Base-by-base conservation (phyloP, 257 asterid species). In the Jacaranda mimosifolia region DNA sequence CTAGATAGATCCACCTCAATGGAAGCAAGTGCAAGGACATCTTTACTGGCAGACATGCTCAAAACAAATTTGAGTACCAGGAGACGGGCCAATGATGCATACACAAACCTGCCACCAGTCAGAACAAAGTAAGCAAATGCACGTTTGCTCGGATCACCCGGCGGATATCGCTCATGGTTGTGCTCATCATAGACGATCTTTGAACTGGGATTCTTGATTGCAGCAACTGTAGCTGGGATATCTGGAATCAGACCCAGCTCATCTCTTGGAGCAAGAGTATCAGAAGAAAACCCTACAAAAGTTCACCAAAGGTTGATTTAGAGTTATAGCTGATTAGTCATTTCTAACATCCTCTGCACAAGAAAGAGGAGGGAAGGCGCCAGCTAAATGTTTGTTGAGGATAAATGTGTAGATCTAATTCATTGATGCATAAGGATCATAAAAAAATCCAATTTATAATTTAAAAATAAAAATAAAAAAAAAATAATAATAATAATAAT, bases 21-120 rank as follows among this genome's bases (percentile, higher is more conserved):
- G 77, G 98, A 92, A 12, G 98, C 97, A 57, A 92, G 94, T 39
- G 98, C 97, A 56, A 94, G 97, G 73, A 94, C 98, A 46, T 94
- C 98, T 74, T 94, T 94, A 79, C 94, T 94, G 74, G 98, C 98
- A 80, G 98, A 94, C 98, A 94, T 92, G 90, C 98, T 94, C 85
- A 94, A 73, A 15, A 94, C 96, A 74, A 94, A 91, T 64, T 94
- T 92, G 58, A 94, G 98, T 10, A 94, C 88, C 80, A 94, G 82
- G 75, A 94, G 98, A 85, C 98, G 98, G 80, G 93, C 87, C 83
- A 94, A 69, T 0, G 98, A 94, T 42, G 98, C 98, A 21, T 94
- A 94, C 32, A 94, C 94, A 60, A 94, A 94, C 87, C 98, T 90
- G 74, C 98, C 98, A 72, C 98, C 98, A 0, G 97, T 92, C 80